Percentiles rank a stretch among this genome's conserved stretches.
These are phyloP conservation scores for Acidomyces sp. DNA, from an alignment of 495 filamentous ascomycete genomes.

Conservation along the genomic window DNA sequence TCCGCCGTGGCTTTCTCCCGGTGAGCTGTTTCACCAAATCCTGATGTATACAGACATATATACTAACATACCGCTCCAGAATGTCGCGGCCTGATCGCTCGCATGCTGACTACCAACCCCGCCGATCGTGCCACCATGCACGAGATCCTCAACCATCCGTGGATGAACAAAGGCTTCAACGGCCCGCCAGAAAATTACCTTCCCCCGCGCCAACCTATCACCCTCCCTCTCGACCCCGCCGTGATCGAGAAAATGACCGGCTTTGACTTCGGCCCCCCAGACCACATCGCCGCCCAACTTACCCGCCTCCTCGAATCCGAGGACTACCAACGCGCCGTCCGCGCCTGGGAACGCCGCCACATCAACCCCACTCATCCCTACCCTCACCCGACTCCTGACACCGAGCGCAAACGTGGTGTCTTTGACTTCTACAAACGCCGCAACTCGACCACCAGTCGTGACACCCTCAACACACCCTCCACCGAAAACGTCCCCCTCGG, in stretches of 20 bases:
- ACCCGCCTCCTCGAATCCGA: conserved; percentile 77
- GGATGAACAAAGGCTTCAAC: conserved; percentile 90
- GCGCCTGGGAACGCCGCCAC: conserved; percentile 50
- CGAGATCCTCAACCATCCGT: conserved; percentile 94
- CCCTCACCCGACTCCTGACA: conserved; percentile 41
- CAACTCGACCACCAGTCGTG: conserved; percentile 73
- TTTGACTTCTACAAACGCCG: conserved; percentile 97
- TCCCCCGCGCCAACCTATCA: conserved; percentile 68
- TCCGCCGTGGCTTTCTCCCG: conserved; percentile 77
- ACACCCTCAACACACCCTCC: conserved; percentile 77
- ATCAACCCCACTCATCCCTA: too few species aligned
- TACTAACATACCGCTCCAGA: conserved; percentile 39
- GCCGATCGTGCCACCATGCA: conserved; percentile 69
- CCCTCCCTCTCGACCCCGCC: conserved; percentile 68
- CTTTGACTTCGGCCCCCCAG: conserved; percentile 87
- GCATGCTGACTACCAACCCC: conserved; percentile 95
- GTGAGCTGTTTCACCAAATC: conserved; percentile 46
- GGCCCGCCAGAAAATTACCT: conserved; percentile 81
- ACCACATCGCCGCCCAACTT: conserved; percentile 67
- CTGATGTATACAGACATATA: background rate
- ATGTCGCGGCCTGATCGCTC: conserved; percentile 82
- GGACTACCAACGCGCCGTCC: conserved; percentile 75
- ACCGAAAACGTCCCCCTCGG: conserved; percentile 71
- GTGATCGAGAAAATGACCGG: conserved; percentile 90
- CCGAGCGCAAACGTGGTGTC: conserved; percentile 70